A percentile compares a stretch with the other conserved stretches of the same genome.
These are phyloP conservation scores for Asterophora parasitica DNA, from an alignment of 768 basidiomycete species.

Conservation along the genomic window DNA sequence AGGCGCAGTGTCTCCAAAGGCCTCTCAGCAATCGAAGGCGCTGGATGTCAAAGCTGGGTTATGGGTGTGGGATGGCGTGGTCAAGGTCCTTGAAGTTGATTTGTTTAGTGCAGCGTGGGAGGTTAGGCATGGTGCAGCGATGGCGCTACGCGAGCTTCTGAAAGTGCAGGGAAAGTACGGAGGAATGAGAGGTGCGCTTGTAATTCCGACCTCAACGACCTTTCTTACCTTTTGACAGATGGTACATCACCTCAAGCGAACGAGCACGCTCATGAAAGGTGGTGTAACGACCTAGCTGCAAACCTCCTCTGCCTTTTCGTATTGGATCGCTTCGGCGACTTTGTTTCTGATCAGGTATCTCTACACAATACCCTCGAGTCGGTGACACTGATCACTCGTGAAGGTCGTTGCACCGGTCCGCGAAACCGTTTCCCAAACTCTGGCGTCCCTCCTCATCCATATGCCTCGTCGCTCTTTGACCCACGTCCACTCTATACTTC, in stretches of 20 bases:
- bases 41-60: conserved; percentile 68
- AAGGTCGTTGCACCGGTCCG: conserved; percentile 92
- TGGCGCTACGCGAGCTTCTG: conserved; percentile 85
- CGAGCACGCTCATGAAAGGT: conserved; percentile 65
- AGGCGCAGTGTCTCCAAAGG: conserved; percentile 77
- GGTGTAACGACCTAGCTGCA: conserved; percentile 86
- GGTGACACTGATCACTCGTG: neutral
- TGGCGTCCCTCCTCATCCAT: conserved; percentile 83
- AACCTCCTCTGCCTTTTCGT: conserved; percentile 87
- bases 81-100: conserved; percentile 75
- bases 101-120: conserved; percentile 90
- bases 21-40: conserved; percentile 70
- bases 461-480: conserved; percentile 79
- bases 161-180: conserved; percentile 79
- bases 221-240: conserved; percentile 32
- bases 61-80: conserved; percentile 87
- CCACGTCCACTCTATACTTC: conserved; percentile 77
- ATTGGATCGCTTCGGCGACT: conserved; percentile 97
- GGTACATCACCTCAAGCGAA: conserved; percentile 53
- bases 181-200: conserved; percentile 66
- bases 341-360: conserved; percentile 80
- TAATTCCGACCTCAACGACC: neutral
- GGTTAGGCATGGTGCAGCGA: conserved; percentile 87
- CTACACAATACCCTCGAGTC: neutral
- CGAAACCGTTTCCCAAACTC: conserved; percentile 91